A percentile compares a stretch with the other conserved stretches of the same genome.
Conservation (phyloP, 805 yeast species). For the Candida verbasci region DNA sequence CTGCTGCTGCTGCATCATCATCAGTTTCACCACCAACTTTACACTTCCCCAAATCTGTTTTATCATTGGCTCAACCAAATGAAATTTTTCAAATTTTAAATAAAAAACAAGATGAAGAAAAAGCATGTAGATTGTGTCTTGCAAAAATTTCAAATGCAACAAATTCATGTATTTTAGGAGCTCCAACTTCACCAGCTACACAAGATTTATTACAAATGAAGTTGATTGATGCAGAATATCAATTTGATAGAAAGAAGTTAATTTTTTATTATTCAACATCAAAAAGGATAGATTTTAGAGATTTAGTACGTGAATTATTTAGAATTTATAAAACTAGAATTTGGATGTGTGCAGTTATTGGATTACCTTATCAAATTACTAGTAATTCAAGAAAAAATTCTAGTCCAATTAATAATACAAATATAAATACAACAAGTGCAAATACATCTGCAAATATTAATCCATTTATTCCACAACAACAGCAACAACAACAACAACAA, state of each 20-base stretch:
- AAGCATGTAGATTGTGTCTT: conserved; percentile 59
- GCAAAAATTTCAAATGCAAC: conserved; percentile 47
- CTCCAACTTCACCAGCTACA: conserved; percentile 7
- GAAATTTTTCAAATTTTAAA: conserved; percentile 56
- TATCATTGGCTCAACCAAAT: conserved; percentile 56
- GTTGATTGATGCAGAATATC: conserved; percentile 73
- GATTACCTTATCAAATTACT: conserved; percentile 27
- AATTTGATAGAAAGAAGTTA: conserved; percentile 73
- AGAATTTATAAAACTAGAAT: conserved; percentile 74
- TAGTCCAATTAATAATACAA: conserved; percentile 1
- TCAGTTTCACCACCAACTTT: conserved; percentile 40
- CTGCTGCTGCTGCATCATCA: conserved; percentile 3
- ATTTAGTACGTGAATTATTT: conserved; percentile 67
- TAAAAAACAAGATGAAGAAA: conserved; percentile 65
- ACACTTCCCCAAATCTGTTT: conserved; percentile 64
- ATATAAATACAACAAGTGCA: background rate
- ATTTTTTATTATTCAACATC: conserved; percentile 61
- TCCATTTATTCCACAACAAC: conserved; percentile 7
- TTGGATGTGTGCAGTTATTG: conserved; percentile 74
- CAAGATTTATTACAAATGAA: conserved; percentile 42
- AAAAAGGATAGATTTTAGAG: conserved; percentile 69
- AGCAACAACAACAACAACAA: conserved; percentile 1
- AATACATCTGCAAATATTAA: background rate
- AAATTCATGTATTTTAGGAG: conserved; percentile 7
- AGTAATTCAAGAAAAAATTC: conserved; percentile 6